Conservation (phyloP, 1,284 basidiomycete genomes). For the Peniophora sp. region DNA sequence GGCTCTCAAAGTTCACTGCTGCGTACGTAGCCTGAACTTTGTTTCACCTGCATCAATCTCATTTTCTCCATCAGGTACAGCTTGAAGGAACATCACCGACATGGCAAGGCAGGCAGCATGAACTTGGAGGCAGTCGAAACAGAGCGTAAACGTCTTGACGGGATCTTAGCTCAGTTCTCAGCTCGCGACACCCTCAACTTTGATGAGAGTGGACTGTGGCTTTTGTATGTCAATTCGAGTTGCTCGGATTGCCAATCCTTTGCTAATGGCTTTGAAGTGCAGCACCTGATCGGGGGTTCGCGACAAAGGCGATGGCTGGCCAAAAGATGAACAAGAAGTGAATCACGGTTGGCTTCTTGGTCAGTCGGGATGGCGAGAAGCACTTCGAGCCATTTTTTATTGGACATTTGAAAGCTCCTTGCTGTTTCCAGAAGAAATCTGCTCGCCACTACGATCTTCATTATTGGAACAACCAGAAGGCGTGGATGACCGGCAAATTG, state of each 20-base stretch:
- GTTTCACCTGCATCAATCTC: constrained; percentile 17
- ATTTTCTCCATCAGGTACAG: constrained; percentile 15
- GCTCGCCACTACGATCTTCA: constrained; percentile 19
- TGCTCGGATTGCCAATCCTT: background rate
- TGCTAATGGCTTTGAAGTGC: background rate
- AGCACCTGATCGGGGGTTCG: constrained; percentile 10
- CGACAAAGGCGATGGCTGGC: constrained; percentile 14
- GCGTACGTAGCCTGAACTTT: background rate
- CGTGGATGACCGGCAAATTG: constrained; percentile 24
- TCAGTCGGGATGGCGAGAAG: constrained; percentile 25
- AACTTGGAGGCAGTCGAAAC: constrained; percentile 16
- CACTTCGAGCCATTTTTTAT: constrained; percentile 21
- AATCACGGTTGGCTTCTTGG: constrained; percentile 21
- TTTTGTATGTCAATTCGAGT: constrained; percentile 10
- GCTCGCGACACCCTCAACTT: constrained; percentile 24
- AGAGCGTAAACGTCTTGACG: constrained; percentile 12
- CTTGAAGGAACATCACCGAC: constrained; percentile 20
- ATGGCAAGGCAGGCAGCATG: constrained; percentile 31
- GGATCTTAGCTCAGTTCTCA: constrained; percentile 16
- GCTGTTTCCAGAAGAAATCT: constrained; percentile 15
- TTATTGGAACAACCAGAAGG: constrained; percentile 23
- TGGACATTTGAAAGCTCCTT: constrained; percentile 19
- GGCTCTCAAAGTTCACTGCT: constrained; percentile 12
- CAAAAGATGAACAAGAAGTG: constrained; percentile 18
- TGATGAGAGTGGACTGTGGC: constrained; percentile 28